Base-by-base conservation (phyloP, 164 flowering plant species). In the Paratinospora sagittata region DNA sequence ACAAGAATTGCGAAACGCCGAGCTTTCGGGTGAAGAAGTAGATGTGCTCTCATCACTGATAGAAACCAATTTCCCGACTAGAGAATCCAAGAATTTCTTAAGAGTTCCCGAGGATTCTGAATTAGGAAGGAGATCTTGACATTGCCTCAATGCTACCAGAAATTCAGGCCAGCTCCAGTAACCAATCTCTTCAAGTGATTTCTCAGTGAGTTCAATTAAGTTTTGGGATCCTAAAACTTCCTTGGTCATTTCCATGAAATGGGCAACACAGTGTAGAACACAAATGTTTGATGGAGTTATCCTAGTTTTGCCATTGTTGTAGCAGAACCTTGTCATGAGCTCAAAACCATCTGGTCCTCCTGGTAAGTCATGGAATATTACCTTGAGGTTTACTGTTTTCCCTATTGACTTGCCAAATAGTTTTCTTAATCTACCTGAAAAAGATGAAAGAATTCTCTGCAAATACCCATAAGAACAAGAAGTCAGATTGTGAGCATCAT, bases 311-410 rank as follows among this genome's bases (percentile, higher is more conserved):
- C 88, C 88, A 72, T 79, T 77, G 78, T 74, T 81, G 81, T 87
- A 88, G 74, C 89, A 88, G 75, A 83, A 88, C 76, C 85, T 85
- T 63, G 84, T 72, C 67, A 88, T 63, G 24, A 85, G 85, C 80
- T 90, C 95, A 72, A 90, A 90, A 6, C 84, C 88, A 49, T 75
- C 78, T 47, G 90, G 74, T 8, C 90, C 93, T n/a, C 89, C 89
- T 2, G 93, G 90, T 45, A 89, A 83, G 71, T 82, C 86, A 43
- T 81, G 78, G 74, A 87, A 81, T 70, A 80, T 79, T 39, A 87
- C 82, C 74, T 84, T 86, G 47, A 77, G 75, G 43, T 75, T 81
- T 37, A 65, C 60, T 3, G 55, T 52, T 9, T 33, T 21, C 4
- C 37, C 71, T 16, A 45, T 66, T 13, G 72, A 37, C 57, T 72